These are phyloP conservation scores for Pontederia paniculata DNA, from an alignment of 176 grass and related monocot genomes.

Conservation along the genomic window DNA sequence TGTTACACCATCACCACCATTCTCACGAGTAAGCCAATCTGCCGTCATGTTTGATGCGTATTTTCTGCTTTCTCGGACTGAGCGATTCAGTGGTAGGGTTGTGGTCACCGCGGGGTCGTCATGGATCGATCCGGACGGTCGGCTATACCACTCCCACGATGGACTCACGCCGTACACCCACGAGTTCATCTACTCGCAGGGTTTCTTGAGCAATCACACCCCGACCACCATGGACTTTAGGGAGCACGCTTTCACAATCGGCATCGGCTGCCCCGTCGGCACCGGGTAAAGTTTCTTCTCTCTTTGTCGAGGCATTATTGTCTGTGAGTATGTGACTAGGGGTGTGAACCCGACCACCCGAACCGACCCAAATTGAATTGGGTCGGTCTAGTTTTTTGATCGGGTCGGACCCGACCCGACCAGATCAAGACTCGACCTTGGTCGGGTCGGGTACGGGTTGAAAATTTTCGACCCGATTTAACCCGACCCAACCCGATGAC, in stretches of 20 bases:
- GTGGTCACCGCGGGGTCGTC: conserved; percentile 14
- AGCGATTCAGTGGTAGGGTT: background rate
- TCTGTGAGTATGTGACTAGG: too few species aligned
- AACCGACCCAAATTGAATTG: too few species aligned
- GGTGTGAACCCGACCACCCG: too few species aligned
- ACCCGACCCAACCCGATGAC: too few species aligned
- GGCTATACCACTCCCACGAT: conserved; percentile 85
- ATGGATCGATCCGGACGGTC: conserved; percentile 64
- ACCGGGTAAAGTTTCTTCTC: conserved; percentile 42
- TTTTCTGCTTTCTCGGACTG: background rate
- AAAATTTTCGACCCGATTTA: too few species aligned
- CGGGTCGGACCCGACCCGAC: too few species aligned
- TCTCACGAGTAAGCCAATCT: background rate
- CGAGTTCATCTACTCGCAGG: conserved; percentile 90
- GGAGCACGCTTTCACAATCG: conserved; percentile 89
- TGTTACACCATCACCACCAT: conserved; percentile 12
- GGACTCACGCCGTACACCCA: conserved; percentile 90
- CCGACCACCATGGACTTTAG: conserved; percentile 40
- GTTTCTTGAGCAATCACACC: conserved; percentile 81
- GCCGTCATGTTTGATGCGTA: background rate
- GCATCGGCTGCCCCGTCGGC: conserved; percentile 87
- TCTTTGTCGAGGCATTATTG: too few species aligned
- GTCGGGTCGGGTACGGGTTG: too few species aligned
- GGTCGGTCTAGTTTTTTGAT: too few species aligned
- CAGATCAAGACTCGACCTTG: too few species aligned